A percentile compares a stretch with the other conserved stretches of the same genome.
Conservation (phyloP, 169 alveolate genomes). For the Eimeria falciformis region DNA sequence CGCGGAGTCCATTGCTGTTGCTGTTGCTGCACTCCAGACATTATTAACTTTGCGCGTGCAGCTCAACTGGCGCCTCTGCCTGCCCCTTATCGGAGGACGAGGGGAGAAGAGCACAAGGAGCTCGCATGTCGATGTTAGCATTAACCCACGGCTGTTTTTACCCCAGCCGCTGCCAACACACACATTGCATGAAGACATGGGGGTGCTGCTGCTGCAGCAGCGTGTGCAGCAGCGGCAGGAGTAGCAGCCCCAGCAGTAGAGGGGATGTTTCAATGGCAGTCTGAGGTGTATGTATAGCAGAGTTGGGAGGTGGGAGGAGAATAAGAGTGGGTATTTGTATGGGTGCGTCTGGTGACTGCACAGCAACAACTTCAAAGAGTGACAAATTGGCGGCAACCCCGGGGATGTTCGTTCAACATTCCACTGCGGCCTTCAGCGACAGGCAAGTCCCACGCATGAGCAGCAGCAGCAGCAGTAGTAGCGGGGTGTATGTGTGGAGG, state of each 20-base stretch:
- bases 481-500: neutral
- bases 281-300: no score
- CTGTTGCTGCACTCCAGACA: neutral
- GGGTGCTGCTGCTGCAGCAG: slow-evolving; percentile 15
- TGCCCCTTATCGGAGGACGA: neutral
- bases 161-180: neutral
- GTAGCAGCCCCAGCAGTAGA: no score
- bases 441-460: slow-evolving; percentile 10
- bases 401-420: slow-evolving; percentile 92
- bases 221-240: neutral
- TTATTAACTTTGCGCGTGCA: neutral
- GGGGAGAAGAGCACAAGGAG: neutral
- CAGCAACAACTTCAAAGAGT: neutral
- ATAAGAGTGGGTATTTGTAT: no score
- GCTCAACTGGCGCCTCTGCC: neutral
- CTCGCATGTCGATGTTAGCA: neutral
- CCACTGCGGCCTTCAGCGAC: slow-evolving; percentile 85
- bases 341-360: neutral
- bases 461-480: neutral
- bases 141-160: neutral
- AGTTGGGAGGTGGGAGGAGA: no score
- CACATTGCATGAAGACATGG: neutral
- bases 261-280: no score
- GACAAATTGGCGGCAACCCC: slow-evolving; percentile 89
- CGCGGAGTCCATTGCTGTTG: neutral